Conservation (phyloP, 805 yeast species). For the Candida awuae region DNA sequence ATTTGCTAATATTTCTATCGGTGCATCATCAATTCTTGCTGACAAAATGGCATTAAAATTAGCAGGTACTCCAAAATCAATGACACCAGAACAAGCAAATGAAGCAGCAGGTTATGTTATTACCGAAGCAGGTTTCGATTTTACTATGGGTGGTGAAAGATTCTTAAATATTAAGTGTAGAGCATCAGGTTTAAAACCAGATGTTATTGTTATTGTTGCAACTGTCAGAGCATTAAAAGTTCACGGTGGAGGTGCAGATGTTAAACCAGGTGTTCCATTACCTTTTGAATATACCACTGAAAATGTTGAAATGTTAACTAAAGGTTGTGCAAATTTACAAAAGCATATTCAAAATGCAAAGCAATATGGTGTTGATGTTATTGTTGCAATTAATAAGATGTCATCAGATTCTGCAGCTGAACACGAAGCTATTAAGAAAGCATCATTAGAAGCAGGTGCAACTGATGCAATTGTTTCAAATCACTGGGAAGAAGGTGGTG, state of each 20-base stretch:
- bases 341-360: slow-evolving; percentile 85
- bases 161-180: slow-evolving; percentile 94
- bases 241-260: slow-evolving; percentile 97
- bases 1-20: slow-evolving; percentile 94
- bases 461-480: slow-evolving; percentile 80
- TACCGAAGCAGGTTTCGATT: slow-evolving; percentile 97
- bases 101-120: slow-evolving; percentile 73
- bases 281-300: slow-evolving; percentile 77
- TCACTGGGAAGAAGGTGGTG: slow-evolving; percentile 96
- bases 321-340: slow-evolving; percentile 80
- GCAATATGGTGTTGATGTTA: slow-evolving; percentile 82
- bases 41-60: slow-evolving; percentile 88
- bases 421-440: slow-evolving; percentile 68
- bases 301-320: slow-evolving; percentile 65
- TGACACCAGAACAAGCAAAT: slow-evolving; percentile 27
- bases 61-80: slow-evolving; percentile 54
- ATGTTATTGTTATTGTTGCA: slow-evolving; percentile 88
- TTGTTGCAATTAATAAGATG: slow-evolving; percentile 89
- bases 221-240: slow-evolving; percentile 94
- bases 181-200: slow-evolving; percentile 80
- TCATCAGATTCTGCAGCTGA: slow-evolving; percentile 76
- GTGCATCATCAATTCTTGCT: slow-evolving; percentile 91
- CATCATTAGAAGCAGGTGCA: slow-evolving; percentile 88
- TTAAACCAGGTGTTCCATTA: slow-evolving; percentile 83
- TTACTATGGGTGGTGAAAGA: slow-evolving; percentile 99